Evolutionary conservation across 805 yeast species (phyloP).

Genomic region (Wickerhamomyces chaumierensis): DNA sequence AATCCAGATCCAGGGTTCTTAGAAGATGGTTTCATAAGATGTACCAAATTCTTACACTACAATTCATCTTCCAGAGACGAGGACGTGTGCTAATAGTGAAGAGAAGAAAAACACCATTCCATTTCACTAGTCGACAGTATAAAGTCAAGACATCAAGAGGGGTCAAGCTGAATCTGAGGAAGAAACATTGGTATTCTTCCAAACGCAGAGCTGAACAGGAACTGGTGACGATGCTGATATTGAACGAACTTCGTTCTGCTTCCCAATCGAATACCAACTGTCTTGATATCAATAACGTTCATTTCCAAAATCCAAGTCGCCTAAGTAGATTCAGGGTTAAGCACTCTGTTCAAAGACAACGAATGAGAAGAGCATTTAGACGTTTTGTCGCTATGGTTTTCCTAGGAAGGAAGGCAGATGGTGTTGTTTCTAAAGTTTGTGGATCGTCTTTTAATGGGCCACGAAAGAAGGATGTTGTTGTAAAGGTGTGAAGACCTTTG

Average conservation of each 20-base stretch:
- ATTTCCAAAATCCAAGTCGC: background rate
- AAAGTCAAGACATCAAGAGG: conserved; percentile 12
- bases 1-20: conserved; percentile 13
- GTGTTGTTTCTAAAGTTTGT: no score
- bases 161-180: background rate
- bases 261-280: conserved; percentile 1
- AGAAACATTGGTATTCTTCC: conserved; percentile 2
- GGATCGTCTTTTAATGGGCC: no score
- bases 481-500: no score
- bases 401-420: background rate
- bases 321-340: background rate
- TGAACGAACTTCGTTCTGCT: conserved; percentile 8
- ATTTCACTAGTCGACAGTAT: conserved; percentile 11
- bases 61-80: conserved; percentile 7
- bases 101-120: conserved; percentile 16
- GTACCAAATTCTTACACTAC: conserved; percentile 9
- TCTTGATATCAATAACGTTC: background rate
- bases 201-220: conserved; percentile 1
- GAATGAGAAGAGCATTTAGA: background rate
- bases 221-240: conserved; percentile 8
- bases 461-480: no score
- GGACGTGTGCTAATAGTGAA: conserved; percentile 6
- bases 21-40: conserved; percentile 8
- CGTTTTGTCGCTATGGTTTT: background rate
- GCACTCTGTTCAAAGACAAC: background rate